Evolutionary conservation across 2,329 filamentous ascomycete species (phyloP).

Genomic region (Chaetomiaceae sp.): DNA sequence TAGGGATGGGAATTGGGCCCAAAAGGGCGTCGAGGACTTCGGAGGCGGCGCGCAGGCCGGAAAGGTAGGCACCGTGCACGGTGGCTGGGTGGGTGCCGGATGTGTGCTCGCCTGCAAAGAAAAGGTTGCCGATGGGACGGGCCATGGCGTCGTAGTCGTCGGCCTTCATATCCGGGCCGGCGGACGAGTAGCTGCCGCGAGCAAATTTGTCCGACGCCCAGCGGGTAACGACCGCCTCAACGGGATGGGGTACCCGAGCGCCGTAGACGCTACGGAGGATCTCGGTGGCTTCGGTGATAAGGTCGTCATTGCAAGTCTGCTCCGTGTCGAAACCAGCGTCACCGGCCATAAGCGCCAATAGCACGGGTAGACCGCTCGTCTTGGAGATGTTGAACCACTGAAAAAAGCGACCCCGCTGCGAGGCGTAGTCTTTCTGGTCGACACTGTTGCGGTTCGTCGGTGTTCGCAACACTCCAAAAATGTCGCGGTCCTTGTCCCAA

Average conservation of each 20-base stretch:
- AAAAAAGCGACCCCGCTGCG: slow-evolving; percentile 84
- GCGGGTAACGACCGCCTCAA: slow-evolving; percentile 82
- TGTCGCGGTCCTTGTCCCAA: slow-evolving; percentile 85
- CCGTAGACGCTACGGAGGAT: slow-evolving; percentile 74
- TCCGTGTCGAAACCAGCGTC: slow-evolving; percentile 90
- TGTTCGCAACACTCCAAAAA: slow-evolving; percentile 84
- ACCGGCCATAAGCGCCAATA: slow-evolving; percentile 92
- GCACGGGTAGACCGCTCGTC: slow-evolving; percentile 78
- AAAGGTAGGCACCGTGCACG: slow-evolving; percentile 93
- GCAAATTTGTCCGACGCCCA: slow-evolving; percentile 90
- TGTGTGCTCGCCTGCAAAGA: slow-evolving; percentile 95
- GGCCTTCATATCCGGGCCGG: slow-evolving; percentile 71
- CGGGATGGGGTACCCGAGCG: slow-evolving; percentile 63
- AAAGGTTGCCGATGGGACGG: slow-evolving; percentile 72
- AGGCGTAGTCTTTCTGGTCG: slow-evolving; percentile 70
- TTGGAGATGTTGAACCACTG: slow-evolving; percentile 96
- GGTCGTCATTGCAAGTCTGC: slow-evolving; percentile 62
- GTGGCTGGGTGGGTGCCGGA: slow-evolving; percentile 94
- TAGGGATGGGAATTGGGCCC: slow-evolving; percentile 71
- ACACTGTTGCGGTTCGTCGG: slow-evolving; percentile 64
- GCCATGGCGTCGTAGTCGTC: slow-evolving; percentile 95
- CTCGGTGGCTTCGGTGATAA: slow-evolving; percentile 73
- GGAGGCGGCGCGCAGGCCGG: slow-evolving; percentile 80
- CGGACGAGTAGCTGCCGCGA: slow-evolving; percentile 92
- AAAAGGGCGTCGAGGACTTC: slow-evolving; percentile 77